Base-by-base conservation (phyloP, 257 asterid species). In the Hygrophila difformis region DNA sequence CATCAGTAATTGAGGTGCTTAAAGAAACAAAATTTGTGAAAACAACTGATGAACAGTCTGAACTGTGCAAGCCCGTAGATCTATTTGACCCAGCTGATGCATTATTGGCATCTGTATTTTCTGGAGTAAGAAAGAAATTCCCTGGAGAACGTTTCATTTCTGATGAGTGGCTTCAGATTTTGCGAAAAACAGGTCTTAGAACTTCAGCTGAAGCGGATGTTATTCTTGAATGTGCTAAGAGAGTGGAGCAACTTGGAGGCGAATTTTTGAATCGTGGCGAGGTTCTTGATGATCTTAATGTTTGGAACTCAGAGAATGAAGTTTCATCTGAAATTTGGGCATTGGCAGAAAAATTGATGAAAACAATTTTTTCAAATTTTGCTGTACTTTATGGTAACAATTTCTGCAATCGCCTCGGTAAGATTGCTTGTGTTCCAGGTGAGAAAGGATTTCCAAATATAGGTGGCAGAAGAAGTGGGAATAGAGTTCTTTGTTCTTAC, bases 61-160 rank as follows among this genome's bases (percentile, higher is more conserved):
- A 62, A 20, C 46, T 81, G 64, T 81, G 63, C 53, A 81, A 68
- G 57, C 94, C 97, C 40, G 65, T 49, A 47, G 93, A 88, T 71
- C 78, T 88, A 28, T 78, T 68, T 68, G 97, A 88, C 71, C 97
- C 97, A 14, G 60, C 73, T 50, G 97, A 88, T 62, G 76, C 77
- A 51, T 67, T 88, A 60, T 70, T 88, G 72, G 54, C 81, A 23
- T 81, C 93, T 49, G 69, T 88, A 40, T 88, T 78, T 70, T 76
- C 95, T 56, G 95, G 88, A 33, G 83, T 74, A 57, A 67, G 84
- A 66, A 57, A 61, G 45, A 84, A 73, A 53, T 88, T 88, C 50
- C 97, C 97, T 3, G 97, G 97, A 15, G 97, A 81, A 74, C 69
- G 97, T 70, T 88, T 88, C 66, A 66, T 78, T 50, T 66, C 92